Percentiles rank a stretch among this genome's conserved stretches.
Evolutionary conservation across 352 stramenopile genomes (phyloP).

Genomic region (Globisporangium cystogenes): DNA sequence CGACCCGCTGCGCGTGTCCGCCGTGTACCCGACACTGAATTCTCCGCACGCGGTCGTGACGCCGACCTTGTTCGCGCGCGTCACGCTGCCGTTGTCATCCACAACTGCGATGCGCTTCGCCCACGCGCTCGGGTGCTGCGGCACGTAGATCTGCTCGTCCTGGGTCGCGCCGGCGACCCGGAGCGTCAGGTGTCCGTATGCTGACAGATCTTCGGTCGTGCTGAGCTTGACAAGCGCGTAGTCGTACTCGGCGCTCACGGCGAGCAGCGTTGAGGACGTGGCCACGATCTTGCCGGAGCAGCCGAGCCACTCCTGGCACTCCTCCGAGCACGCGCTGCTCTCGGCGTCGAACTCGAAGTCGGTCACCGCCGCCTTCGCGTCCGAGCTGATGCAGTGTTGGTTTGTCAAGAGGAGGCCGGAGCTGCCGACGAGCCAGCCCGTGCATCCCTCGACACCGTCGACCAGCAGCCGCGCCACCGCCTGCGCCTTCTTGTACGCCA

Average conservation of each 20-base stretch:
- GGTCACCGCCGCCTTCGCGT: slow-evolving; percentile 11
- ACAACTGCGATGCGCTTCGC: slow-evolving; percentile 29
- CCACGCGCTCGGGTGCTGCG: slow-evolving; percentile 30
- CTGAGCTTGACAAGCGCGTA: slow-evolving; percentile 42
- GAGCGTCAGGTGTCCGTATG: slow-evolving; percentile 28
- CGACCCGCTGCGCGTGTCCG: slow-evolving; percentile 32
- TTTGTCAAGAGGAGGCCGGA: slow-evolving; percentile 43
- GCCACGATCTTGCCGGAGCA: slow-evolving; percentile 21
- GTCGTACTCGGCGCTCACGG: slow-evolving; percentile 18
- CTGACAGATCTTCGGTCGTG: slow-evolving; percentile 14
- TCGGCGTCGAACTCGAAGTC: slow-evolving; percentile 39
- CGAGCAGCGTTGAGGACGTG: slow-evolving; percentile 20
- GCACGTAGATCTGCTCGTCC: slow-evolving; percentile 42
- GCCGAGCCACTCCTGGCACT: slow-evolving; percentile 17
- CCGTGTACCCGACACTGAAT: slow-evolving; percentile 31
- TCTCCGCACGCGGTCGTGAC: slow-evolving; percentile 19
- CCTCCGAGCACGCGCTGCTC: slow-evolving; percentile 17
- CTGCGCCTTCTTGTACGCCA: slow-evolving; percentile 18
- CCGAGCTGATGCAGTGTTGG: slow-evolving; percentile 30
- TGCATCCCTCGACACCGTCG: slow-evolving; percentile 22
- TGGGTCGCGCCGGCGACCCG: slow-evolving; percentile 17
- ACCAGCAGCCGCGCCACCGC: slow-evolving; percentile 32
- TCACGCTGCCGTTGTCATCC: slow-evolving; percentile 21
- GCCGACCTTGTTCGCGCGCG: slow-evolving; percentile 14
- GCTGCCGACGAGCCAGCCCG: slow-evolving; percentile 35